Evolutionary conservation across 176 grass and related monocot species (phyloP).

Genomic region (Aechmea fasciata): DNA sequence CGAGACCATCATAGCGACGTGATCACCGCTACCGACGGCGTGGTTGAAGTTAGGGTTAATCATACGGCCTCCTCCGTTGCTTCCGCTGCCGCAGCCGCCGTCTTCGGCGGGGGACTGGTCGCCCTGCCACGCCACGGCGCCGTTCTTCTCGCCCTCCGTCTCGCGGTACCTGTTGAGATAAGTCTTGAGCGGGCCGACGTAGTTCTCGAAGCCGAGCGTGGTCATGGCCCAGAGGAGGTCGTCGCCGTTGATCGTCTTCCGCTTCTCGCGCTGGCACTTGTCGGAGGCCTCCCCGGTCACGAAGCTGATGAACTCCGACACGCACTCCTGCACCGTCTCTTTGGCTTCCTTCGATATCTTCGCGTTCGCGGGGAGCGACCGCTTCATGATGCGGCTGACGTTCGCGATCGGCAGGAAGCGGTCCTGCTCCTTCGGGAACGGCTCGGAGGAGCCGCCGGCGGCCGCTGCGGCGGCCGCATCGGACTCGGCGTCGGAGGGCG

Average conservation of each 20-base stretch:
- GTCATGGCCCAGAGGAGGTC: conserved; percentile 95
- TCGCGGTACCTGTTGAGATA: conserved; percentile 74
- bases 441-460: conserved; percentile 28
- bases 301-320: conserved; percentile 95
- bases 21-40: too few relatives aligned
- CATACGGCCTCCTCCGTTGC: too few relatives aligned
- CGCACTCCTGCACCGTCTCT: conserved; percentile 97
- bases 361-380: conserved; percentile 68
- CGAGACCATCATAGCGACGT: background rate
- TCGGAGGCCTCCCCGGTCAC: conserved; percentile 93
- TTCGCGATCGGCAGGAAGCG: conserved; percentile 88
- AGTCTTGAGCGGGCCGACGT: conserved; percentile 54
- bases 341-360: conserved; percentile 93
- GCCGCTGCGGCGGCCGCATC: conserved; percentile 3
- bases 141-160: conserved; percentile 64
- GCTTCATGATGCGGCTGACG: conserved; percentile 95
- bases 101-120: background rate
- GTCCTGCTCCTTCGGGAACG: conserved; percentile 71
- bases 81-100: too few relatives aligned
- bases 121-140: conserved; percentile 4
- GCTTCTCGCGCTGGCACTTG: conserved; percentile 96
- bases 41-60: too few relatives aligned
- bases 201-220: conserved; percentile 75
- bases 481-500: conserved; percentile 60
- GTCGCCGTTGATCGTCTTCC: conserved; percentile 96